Evolutionary conservation across 1,139 yeast genomes (phyloP), one percentile per base, ranked within the genome.

Genomic region (Pneumocystis carinii): DNA sequence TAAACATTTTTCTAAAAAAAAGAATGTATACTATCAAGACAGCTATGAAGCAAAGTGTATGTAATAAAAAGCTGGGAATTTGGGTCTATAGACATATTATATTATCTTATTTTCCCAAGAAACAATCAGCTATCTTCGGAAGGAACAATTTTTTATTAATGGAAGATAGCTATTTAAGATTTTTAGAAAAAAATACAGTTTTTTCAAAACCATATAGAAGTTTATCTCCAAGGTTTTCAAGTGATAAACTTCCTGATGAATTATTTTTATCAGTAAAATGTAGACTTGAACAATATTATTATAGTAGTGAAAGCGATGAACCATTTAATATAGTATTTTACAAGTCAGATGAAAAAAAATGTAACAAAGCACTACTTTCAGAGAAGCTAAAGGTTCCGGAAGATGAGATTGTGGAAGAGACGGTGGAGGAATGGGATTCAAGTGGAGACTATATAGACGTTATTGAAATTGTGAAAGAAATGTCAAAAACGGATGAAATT

Each of bases 31-130:
- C 95, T 83, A 74, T 92, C 97, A 27, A 92, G 96, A 24, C 95
- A 86, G 36, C 96, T 96, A 59, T 92, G 90, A 64, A 92, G 83
- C 37, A 96, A 95, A 1, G 97, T 97, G 0, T 97, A 95, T 0
- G 98, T 92, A 63, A 97, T 92, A 76, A 90, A 92, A 17, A 60
- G 55, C 12, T 48, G 55, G 1, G 55, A 7, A 24, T 24, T 24
- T 10, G 55, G 6, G 2, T 48, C 55, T 14, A 48, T 24, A 48
- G 55, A 3, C 55, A 24, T 48, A 10, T 42, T 19, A 6, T 10
- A 48, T 24, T 17, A 7, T 32, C 35, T 32, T 32, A 7, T 32
- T 32, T 32, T 32, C 7, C 7, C 7, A 5, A 5, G 1, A 32
- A 32, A 32, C 35, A 32, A 7, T 32, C 35, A 32, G 35, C 35